These are phyloP conservation scores for Coprinopsis strossmayeri DNA, from an alignment of 768 basidiomycete species.

Conservation along the genomic window DNA sequence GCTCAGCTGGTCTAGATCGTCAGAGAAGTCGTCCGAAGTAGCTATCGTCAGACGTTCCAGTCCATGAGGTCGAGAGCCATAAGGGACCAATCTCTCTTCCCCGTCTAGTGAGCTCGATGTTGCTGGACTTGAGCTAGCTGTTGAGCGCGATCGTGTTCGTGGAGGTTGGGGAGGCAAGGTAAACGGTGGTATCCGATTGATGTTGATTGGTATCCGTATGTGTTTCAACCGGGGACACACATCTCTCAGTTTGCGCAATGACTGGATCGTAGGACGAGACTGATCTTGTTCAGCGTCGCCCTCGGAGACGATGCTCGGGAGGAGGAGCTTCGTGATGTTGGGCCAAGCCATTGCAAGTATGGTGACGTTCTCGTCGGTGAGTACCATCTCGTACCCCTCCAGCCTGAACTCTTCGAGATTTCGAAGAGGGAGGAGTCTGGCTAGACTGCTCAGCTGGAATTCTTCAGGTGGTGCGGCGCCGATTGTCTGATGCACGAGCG, in stretches of 20 bases:
- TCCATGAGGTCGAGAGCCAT: no score
- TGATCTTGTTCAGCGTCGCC: no score
- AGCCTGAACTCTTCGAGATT: constrained; percentile 19
- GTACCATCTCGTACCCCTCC: constrained; percentile 21
- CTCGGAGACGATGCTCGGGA: constrained; percentile 18
- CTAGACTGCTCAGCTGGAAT: constrained; percentile 14
- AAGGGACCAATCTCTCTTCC: no score
- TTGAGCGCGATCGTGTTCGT: no score
- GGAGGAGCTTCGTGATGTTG: constrained; percentile 17
- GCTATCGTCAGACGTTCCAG: no score
- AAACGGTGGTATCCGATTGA: constrained; percentile 12
- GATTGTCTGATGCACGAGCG: constrained; percentile 15
- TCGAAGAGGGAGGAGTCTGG: constrained; percentile 18
- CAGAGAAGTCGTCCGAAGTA: no score
- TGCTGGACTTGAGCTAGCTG: no score
- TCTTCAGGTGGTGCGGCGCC: constrained; percentile 8
- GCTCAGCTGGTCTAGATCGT: no score
- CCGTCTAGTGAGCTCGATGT: no score
- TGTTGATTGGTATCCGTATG: constrained; percentile 20
- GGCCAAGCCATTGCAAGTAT: constrained; percentile 23
- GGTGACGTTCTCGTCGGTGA: constrained; percentile 19
- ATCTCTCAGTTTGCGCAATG: constrained; percentile 16
- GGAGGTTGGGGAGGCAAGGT: no score
- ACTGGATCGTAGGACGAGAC: constrained; percentile 16
- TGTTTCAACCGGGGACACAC: constrained; percentile 16